Base-by-base conservation (phyloP, 1,284 basidiomycete genomes). In the Puccinia horiana region DNA sequence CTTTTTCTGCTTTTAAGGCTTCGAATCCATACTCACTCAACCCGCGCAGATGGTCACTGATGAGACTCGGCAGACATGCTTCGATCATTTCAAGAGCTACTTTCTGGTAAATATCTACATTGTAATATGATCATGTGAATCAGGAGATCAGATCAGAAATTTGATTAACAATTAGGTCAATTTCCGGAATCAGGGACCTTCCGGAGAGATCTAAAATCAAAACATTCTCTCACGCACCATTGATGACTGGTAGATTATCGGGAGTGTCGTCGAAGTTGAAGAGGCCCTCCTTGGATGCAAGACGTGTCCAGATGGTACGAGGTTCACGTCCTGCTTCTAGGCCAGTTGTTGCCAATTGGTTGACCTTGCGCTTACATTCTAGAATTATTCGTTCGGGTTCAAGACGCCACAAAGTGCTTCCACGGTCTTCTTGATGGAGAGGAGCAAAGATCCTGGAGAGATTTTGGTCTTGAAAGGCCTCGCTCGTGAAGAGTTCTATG, bases 301-400 rank as follows among this genome's bases (percentile, higher is more conserved):
- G 73, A 26, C 73, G 29, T n/a, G 73, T 75, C 73, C 73, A 75
- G 52, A 75, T 20, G 16, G 73, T 35, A 75, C 52, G 49, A 8
- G 32, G 32, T 35, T 75, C 73, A 20, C 26, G 37, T 20, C 54
- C 54, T 12, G 73, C 49, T 37, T 32, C 16, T 16, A 75, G 37
- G n/a, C 73, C 73, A 29, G 35, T 37, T 6, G 47, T 1, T 26
- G 29, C 52, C 26, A 75, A 37, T 0, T 35, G 49, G 29, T 75
- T 32, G 32, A 75, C 20, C 52, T 75, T 75, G 73, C 54, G 73
- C n/a, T 20, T 26, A 40, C 56, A 58, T 26, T 75, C 54, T 32
- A n/a, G 49, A 1, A 75, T 14, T 3, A 75, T 42, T 20, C 54
- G 47, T 37, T 54, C 47, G 37, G 52, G 47, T n/a, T 75, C 73